Evolutionary conservation across 1,139 yeast genomes (phyloP).

Genomic region (Suhomyces atakaporum): DNA sequence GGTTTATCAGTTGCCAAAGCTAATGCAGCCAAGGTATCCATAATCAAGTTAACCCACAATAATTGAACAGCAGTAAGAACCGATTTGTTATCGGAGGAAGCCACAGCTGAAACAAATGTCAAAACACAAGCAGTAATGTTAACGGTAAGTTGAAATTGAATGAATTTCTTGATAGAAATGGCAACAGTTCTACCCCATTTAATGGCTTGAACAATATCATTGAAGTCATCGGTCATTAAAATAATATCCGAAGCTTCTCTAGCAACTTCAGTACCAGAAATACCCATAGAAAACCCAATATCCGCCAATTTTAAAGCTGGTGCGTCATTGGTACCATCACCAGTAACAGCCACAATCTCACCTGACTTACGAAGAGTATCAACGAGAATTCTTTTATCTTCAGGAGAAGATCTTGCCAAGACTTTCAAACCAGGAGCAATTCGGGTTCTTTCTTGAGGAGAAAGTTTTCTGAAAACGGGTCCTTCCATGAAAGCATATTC

Average conservation of each 20-base stretch:
- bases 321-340: constrained; percentile 97
- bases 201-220: constrained; percentile 95
- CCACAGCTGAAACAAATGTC: constrained; percentile 92
- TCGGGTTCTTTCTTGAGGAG: constrained; percentile 54
- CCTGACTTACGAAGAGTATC: constrained; percentile 77
- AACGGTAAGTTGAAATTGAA: constrained; percentile 95
- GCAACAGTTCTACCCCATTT: constrained; percentile 99
- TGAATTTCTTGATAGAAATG: constrained; percentile 88
- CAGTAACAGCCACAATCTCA: constrained; percentile 97
- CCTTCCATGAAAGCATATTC: constrained; percentile 86
- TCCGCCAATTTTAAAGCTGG: constrained; percentile 92
- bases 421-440: constrained; percentile 77
- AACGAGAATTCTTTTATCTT: constrained; percentile 86
- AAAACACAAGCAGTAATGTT: constrained; percentile 92
- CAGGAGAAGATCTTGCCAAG: constrained; percentile 93
- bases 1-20: constrained; percentile 99
- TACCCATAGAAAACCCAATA: constrained; percentile 94
- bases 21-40: constrained; percentile 97
- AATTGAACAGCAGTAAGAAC: constrained; percentile 96
- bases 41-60: constrained; percentile 94
- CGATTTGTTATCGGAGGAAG: constrained; percentile 72
- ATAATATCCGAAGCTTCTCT: constrained; percentile 95
- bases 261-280: constrained; percentile 92
- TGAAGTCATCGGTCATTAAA: constrained; percentile 91
- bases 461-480: constrained; percentile 74